Evolutionary conservation across 305 asterid species (phyloP), one percentile per base, ranked within the genome.

Genomic region (Plantago coronopus): DNA sequence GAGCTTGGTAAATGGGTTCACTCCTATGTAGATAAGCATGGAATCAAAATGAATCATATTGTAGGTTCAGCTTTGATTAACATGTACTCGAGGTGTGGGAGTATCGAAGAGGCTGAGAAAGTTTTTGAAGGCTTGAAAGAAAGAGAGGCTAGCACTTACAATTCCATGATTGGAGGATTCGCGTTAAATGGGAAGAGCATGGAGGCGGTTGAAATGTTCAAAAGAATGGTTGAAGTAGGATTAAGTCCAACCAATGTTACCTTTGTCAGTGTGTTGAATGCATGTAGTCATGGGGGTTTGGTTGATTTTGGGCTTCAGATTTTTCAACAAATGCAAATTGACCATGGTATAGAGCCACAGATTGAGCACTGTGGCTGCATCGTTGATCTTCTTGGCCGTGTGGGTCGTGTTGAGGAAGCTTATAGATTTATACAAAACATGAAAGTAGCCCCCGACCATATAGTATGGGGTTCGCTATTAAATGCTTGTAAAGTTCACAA

Each of bases 311-410:
- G 84, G 38, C 54, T 69, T 19, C 65, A 78, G 56, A 63, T 76
- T 54, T 80, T 80, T 46, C 53, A 55, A 3, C 63, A 73, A 19
- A 79, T 84, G 93, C 48, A 55, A 43, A 50, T 1, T 9, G 69
- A 66, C 1, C 60, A 77, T 31, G 56, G 65, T n/a, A 46, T 79
- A 7, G 77, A 76, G 69, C 83, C 79, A 16, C 64, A 65, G 57
- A 54, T 78, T 22, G 87, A 82, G 74, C 89, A 85, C 66, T 80
- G 76, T 4, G 83, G 85, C 19, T 82, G 94, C 69, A 50, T 84
- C 66, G 85, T 82, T 25, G 94, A 80, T 72, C 83, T 82, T 62
- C 69, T 82, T 49, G 82, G 94, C 18, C 85, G 94, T 12, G 85
- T 76, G 3, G 87, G 87, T 47, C 50, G 29, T 48, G 72, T 84